Conservation (phyloP, 139 green algal species). For the Tetraselmis chui region DNA sequence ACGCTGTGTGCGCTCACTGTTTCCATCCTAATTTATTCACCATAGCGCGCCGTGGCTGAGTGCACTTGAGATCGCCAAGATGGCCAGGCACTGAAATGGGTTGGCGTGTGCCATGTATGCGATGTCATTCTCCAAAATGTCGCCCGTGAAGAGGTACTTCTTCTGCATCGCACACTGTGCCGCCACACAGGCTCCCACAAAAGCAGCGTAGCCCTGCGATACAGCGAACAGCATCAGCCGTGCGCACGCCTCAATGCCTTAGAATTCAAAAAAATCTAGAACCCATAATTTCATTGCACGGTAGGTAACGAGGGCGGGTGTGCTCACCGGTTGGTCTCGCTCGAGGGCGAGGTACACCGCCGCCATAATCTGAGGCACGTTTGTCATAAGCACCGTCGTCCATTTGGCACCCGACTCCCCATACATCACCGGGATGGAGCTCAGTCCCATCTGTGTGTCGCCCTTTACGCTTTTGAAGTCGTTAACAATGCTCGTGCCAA, state of each 20-base stretch:
- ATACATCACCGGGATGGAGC: slow-evolving; percentile 10
- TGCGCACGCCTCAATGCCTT: too few species aligned
- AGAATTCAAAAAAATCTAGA: too few species aligned
- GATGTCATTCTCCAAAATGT: slow-evolving; percentile 13
- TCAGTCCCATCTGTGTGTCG: slow-evolving; percentile 12
- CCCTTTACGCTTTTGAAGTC: slow-evolving; percentile 15
- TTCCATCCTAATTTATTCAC: too few species aligned
- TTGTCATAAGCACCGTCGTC: slow-evolving; percentile 9
- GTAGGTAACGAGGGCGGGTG: too few species aligned
- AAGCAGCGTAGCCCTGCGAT: slow-evolving; percentile 1
- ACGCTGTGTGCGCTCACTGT: too few species aligned
- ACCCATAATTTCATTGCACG: too few species aligned
- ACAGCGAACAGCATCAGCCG: too few species aligned
- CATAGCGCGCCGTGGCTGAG: slow-evolving; percentile 8
- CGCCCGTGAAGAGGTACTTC: slow-evolving; percentile 14
- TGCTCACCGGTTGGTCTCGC: background rate
- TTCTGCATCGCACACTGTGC: slow-evolving; percentile 4
- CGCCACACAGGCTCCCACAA: background rate
- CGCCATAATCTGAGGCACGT: slow-evolving; percentile 10
- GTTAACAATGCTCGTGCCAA: slow-evolving; percentile 15
- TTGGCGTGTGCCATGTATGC: slow-evolving; percentile 9
- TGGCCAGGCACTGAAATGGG: slow-evolving; percentile 11
- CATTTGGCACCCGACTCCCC: slow-evolving; percentile 10
- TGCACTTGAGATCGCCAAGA: background rate
- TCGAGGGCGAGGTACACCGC: slow-evolving; percentile 4